These are phyloP conservation scores for Plasmodium billcollinsi DNA, from an alignment of 169 alveolate genomes.

Conservation along the genomic window DNA sequence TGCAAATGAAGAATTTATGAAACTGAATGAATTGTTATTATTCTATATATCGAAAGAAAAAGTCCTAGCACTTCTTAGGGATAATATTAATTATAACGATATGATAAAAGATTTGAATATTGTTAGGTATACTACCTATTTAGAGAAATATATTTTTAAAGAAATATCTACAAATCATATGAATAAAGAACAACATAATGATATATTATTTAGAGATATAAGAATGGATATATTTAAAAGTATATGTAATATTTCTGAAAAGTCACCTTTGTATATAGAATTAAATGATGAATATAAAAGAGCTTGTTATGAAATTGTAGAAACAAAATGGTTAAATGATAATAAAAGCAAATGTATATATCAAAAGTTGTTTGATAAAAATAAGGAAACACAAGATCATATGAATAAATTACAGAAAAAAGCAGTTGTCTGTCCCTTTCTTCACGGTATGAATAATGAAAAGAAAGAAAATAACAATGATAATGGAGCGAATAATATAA, in stretches of 20 bases:
- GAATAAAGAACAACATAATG: not conserved
- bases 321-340: not conserved
- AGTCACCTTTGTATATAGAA: conserved; percentile 2
- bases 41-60: conserved; percentile 42
- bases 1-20: conserved; percentile 20
- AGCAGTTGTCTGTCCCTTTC: too few relatives aligned
- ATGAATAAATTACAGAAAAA: too few relatives aligned
- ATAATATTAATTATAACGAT: not conserved
- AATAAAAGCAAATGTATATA: not conserved
- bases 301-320: too few relatives aligned
- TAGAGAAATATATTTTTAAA: conserved; percentile 15
- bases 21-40: conserved; percentile 35
- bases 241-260: conserved; percentile 1
- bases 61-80: not conserved
- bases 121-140: conserved; percentile 8
- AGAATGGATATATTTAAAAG: not conserved
- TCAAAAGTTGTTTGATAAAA: not conserved
- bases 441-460: too few relatives aligned
- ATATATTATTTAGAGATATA: not conserved
- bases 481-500: too few relatives aligned
- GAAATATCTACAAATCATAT: not conserved
- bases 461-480: too few relatives aligned
- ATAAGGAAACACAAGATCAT: not conserved
- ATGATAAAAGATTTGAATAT: conserved; percentile 28
- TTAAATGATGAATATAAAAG: not conserved